Conservation (phyloP, 192 early-diverging fungal species). For the Coemansia sp. region DNA sequence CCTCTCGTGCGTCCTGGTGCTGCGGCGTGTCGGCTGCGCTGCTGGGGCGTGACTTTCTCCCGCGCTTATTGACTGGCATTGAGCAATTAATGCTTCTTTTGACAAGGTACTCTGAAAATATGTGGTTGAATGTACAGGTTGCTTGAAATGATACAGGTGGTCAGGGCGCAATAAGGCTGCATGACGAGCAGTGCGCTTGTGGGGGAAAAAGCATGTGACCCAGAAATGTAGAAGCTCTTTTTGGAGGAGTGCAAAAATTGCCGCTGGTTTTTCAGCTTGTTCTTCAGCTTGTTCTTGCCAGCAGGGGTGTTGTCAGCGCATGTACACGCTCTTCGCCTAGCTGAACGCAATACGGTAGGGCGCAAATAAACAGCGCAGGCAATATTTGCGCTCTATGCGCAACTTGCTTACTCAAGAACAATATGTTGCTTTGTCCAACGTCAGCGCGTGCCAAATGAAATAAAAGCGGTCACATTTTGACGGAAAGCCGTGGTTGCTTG, state of each 20-base stretch:
- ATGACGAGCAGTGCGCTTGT: not conserved
- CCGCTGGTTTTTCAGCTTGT: too few relatives aligned
- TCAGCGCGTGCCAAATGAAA: not conserved
- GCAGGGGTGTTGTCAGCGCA: not conserved
- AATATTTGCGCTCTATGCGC: not conserved
- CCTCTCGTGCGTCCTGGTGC: conserved; percentile 27
- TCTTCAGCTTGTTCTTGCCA: too few relatives aligned
- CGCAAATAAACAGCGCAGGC: not conserved
- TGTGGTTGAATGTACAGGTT: not conserved
- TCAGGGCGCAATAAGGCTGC: conserved; percentile 5
- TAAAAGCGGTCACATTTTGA: conserved; percentile 1
- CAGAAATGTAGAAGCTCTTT: too few relatives aligned
- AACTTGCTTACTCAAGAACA: too few relatives aligned
- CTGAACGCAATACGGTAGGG: not conserved
- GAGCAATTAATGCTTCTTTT: not conserved
- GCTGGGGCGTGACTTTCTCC: conserved; percentile 47
- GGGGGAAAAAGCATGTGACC: not conserved
- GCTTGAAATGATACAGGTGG: not conserved
- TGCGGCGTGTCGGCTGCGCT: conserved; percentile 46
- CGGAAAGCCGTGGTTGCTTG: not conserved
- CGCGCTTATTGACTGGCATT: conserved; percentile 45
- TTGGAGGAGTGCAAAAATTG: too few relatives aligned
- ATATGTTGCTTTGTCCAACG: not conserved
- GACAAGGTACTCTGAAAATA: not conserved
- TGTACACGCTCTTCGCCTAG: not conserved